Conservation (phyloP, 139 green algal genomes). For the Chlorella sorokiniana region DNA sequence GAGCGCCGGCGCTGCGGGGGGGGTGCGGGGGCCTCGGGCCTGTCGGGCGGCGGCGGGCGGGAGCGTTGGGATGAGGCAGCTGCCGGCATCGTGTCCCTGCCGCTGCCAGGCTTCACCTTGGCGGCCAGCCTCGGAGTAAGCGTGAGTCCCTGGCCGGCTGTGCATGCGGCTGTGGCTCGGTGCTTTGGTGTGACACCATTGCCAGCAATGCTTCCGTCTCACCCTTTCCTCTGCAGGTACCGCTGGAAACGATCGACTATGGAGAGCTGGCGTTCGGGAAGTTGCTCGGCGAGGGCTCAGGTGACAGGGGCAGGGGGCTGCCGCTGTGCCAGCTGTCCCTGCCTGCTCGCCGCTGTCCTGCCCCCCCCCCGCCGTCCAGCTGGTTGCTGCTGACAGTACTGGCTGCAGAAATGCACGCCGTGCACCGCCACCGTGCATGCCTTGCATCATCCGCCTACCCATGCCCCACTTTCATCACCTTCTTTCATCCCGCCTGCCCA, state of each 20-base stretch:
- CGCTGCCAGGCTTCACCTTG: not conserved
- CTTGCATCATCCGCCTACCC: too few species aligned
- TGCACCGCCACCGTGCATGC: not conserved
- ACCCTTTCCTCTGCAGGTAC: slow-evolving; percentile 5
- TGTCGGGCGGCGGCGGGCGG: too few species aligned
- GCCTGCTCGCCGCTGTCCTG: too few species aligned
- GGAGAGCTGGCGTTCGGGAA: slow-evolving; percentile 34
- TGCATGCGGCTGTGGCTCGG: not conserved
- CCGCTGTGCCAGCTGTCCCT: not conserved
- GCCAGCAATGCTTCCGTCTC: not conserved
- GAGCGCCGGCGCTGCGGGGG: not conserved
- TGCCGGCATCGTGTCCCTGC: not conserved
- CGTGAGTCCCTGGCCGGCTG: not conserved
- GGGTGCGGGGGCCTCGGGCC: too few species aligned
- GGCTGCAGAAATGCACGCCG: too few species aligned
- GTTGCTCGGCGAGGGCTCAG: slow-evolving; percentile 44
- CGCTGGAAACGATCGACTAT: slow-evolving; percentile 42
- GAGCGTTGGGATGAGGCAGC: not conserved
- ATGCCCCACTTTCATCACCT: too few species aligned
- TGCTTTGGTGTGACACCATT: not conserved
- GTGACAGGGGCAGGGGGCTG: not conserved
- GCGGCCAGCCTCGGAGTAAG: not conserved
- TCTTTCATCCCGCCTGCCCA: too few species aligned
- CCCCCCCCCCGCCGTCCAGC: too few species aligned
- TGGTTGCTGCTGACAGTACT: too few species aligned